A percentile compares a stretch with the other conserved stretches of the same genome.
These are phyloP conservation scores for Henckelia pumila DNA, from an alignment of 257 asterid genomes.

Conservation along the genomic window DNA sequence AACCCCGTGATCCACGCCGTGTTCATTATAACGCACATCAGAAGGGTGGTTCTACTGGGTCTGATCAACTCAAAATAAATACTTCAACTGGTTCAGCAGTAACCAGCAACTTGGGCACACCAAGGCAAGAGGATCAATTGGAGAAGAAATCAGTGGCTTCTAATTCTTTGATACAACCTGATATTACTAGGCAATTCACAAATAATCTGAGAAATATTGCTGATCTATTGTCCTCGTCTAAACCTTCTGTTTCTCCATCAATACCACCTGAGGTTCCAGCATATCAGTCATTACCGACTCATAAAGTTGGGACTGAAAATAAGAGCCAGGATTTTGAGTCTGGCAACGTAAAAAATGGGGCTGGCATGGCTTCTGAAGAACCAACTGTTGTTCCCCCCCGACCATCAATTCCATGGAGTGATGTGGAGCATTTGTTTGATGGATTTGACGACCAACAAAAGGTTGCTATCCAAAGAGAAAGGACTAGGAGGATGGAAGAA, in stretches of 20 bases:
- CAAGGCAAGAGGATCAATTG: slow-evolving; percentile 49
- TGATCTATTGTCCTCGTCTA: slow-evolving; percentile 67
- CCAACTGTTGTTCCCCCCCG: slow-evolving; percentile 49
- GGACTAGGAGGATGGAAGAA: slow-evolving; percentile 89
- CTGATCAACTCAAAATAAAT: slow-evolving; percentile 50
- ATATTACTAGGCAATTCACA: slow-evolving; percentile 77
- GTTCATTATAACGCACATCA: slow-evolving; percentile 56
- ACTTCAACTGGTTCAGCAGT: slow-evolving; percentile 34
- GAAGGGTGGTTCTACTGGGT: slow-evolving; percentile 37
- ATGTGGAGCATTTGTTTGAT: slow-evolving; percentile 83
- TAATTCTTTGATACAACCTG: slow-evolving; percentile 51
- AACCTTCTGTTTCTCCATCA: slow-evolving; percentile 38
- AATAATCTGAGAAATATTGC: slow-evolving; percentile 67
- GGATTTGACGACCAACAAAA: slow-evolving; percentile 85
- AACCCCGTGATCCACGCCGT: slow-evolving; percentile 97
- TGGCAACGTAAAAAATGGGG: slow-evolving; percentile 37
- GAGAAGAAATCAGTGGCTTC: slow-evolving; percentile 42
- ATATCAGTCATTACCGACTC: slow-evolving; percentile 36
- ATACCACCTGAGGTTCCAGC: slow-evolving; percentile 39
- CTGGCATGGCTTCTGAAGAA: slow-evolving; percentile 45
- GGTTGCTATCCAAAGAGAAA: slow-evolving; percentile 88
- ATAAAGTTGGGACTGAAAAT: slow-evolving; percentile 41
- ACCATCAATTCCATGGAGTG: slow-evolving; percentile 73
- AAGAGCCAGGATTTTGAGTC: slow-evolving; percentile 42
- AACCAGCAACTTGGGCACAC: slow-evolving; percentile 34